Evolutionary conservation across 805 yeast genomes (phyloP), one percentile per base, ranked within the genome.

Genomic region (Cyberlindnera maritima): DNA sequence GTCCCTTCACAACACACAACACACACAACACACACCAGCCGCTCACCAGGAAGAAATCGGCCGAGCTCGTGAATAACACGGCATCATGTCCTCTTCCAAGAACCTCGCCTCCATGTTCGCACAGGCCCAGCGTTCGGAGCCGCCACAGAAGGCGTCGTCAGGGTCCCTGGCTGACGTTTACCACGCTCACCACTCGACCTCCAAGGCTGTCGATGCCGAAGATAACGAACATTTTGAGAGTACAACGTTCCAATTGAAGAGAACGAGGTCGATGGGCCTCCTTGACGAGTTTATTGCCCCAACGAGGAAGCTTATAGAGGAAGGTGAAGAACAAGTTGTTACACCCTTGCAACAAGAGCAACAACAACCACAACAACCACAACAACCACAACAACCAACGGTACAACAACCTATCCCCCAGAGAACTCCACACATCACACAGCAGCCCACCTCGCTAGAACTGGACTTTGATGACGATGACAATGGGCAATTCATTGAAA

Each of bases 191-290:
- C 56, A 47, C 36, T 41, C 52, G 6, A 58, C 55, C 4, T 61
- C 65, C 3, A 55, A 55, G 39, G 80, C 80, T 3, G 79, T 86
- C 18, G 86, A 83, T 50, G 90, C 92, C 4, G 72, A 77, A 39
- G 82, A 81, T 62, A 88, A 82, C 49, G 80, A 77, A 41, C 85
- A 85, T 57, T 88, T 88, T 59, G 74, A 80, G 44, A 78, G 75
- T 47, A 77, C 88, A 6, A 77, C 92, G 3, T 88, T 85, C 63
- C 81, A 81, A 57, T 69, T 88, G 58, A 88, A 88, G 58, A 70
- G 96, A 61, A 88, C 96, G 29, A 75, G 94, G 58, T 85, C 94
- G 8, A 71, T 88, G 74, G 96, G 96, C 1, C 64, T 87, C 13
- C 69, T 88, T 55, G 95, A 85, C 59, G 88, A 83, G 52, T 83